phyloP scores from a whole-genome alignment of 495 filamentous ascomycete genomes.

The Wilcoxina mikolae region DNA sequence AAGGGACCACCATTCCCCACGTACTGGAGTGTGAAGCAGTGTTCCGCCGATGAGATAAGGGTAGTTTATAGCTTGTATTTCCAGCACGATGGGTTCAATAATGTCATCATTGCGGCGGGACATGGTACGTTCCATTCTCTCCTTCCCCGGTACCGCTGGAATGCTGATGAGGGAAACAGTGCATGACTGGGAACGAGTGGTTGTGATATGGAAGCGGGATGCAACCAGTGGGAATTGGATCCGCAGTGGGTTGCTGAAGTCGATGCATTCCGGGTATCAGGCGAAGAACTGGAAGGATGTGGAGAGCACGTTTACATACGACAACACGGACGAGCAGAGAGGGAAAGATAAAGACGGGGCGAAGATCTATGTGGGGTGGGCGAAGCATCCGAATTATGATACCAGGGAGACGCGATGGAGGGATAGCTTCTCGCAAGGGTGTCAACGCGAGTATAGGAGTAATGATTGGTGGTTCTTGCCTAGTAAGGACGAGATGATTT shows the following conservation, averaged over 20 bases:
- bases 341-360: slow-evolving; percentile 19
- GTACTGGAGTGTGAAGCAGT: slow-evolving; percentile 21
- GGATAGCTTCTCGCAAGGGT: slow-evolving; percentile 17
- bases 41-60: slow-evolving; percentile 14
- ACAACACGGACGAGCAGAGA: slow-evolving; percentile 11
- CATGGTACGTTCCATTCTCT: slow-evolving; percentile 11
- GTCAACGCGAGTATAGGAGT: slow-evolving; percentile 17
- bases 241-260: slow-evolving; percentile 17
- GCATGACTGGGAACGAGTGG: slow-evolving; percentile 22
- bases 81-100: slow-evolving; percentile 20
- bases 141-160: not conserved
- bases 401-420: slow-evolving; percentile 20
- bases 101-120: slow-evolving; percentile 14
- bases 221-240: slow-evolving; percentile 9
- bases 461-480: slow-evolving; percentile 19
- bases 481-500: slow-evolving; percentile 9
- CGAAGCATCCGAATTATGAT: slow-evolving; percentile 24
- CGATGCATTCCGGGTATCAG: slow-evolving; percentile 21
- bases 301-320: slow-evolving; percentile 17
- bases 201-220: slow-evolving; percentile 22
- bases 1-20: slow-evolving; percentile 20
- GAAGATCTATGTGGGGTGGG: slow-evolving; percentile 27
- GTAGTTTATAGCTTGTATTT: slow-evolving; percentile 20
- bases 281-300: slow-evolving; percentile 12
- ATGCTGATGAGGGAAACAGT: slow-evolving; percentile 5